Evolutionary conservation across 2,329 filamentous ascomycete species (phyloP), one percentile per base, ranked within the genome.

Genomic region (Lasiodiplodia citricola): DNA sequence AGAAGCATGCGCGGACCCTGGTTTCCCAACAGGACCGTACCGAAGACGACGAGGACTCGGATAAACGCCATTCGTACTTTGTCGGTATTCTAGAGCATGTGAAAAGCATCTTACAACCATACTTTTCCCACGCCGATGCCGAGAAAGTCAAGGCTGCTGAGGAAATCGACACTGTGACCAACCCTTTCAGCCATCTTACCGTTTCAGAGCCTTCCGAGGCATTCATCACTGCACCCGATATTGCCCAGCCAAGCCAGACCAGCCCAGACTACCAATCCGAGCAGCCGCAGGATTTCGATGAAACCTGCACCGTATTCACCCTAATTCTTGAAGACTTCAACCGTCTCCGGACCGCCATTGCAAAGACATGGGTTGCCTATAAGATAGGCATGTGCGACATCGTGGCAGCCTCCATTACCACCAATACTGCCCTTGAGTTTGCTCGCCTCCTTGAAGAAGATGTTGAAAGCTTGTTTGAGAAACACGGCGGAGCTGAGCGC

Each of bases 141-240:
- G 50, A 52, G 23, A 8, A 52, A 25, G 11, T 13, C 10, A 52
- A 52, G 50, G 21, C 50, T 8, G 23, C 50, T 4, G 23, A 31
- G 2, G 51, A 23, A 37, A 44, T 25, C 47, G 60, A n/a, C 0
- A 60, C 73, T 14, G 23, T 72, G 16, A 28, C 68, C 21, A 82
- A 80, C 68, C 74, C 73, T 23, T 83, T 84, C 69, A 75, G 74
- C 2, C 58, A 70, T 3, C 71, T 84, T 11, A 71, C 75, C 1
- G 70, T 83, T 14, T 74, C 82, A 51, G 81, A 83, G 28, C 76
- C 80, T 1, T 81, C 80, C 0, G 72, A 80, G 25, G 73, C 72
- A 4, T 83, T 83, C 70, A 51, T 80, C 4, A 70, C 78, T 16
- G 74, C 77, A 10, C 75, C 79, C 0, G 72, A 78, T 52, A 56